Evolutionary conservation across 345 rosid species (phyloP).

Genomic region (Lepidium africanum): DNA sequence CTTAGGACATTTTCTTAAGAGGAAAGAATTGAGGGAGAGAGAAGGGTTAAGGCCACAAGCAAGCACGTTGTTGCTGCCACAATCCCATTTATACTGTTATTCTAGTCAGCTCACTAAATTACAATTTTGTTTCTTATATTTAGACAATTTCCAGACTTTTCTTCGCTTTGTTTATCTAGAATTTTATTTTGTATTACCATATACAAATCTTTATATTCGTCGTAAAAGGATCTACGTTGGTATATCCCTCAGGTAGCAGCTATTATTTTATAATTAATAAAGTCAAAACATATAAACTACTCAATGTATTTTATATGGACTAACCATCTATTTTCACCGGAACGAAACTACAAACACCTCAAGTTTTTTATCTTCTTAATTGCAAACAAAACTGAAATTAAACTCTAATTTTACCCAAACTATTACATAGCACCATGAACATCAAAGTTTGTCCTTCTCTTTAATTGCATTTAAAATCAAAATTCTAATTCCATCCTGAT

Average conservation of each 20-base stretch:
- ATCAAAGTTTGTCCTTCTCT: no score
- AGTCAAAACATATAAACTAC: conserved; percentile 16
- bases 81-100: conserved; percentile 5
- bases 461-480: no score
- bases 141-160: conserved; percentile 2
- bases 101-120: conserved; percentile 10
- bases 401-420: no score
- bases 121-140: not conserved
- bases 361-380: no score
- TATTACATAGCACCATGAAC: no score
- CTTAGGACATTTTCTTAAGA: conserved; percentile 14
- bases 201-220: not conserved
- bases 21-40: not conserved
- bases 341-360: no score
- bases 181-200: not conserved
- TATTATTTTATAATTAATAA: not conserved
- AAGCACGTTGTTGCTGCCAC: conserved; percentile 31
- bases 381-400: no score
- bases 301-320: no score
- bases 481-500: no score
- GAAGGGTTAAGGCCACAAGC: conserved; percentile 13
- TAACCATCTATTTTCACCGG: no score
- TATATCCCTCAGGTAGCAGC: conserved; percentile 12
- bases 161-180: not conserved
- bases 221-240: conserved; percentile 21